Conservation (phyloP, 2,329 filamentous ascomycete genomes). For the Colletotrichum graminicola region DNA sequence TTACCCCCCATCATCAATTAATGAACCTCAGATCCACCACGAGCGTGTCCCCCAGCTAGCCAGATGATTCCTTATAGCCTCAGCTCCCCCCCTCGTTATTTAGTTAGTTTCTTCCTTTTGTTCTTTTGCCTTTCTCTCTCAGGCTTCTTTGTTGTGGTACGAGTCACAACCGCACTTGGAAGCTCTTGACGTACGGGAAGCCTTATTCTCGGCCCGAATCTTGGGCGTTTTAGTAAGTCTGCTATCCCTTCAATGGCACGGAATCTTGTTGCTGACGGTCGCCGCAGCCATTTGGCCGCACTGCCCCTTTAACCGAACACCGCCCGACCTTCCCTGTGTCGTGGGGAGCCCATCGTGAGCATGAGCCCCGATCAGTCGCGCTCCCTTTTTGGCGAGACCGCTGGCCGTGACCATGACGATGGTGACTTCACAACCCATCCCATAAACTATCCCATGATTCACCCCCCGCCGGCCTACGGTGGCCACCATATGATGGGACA, state of each 20-base stretch:
- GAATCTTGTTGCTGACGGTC: background rate
- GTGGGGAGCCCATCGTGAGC: background rate
- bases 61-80: too few relatives aligned
- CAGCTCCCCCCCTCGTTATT: too few relatives aligned
- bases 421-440: background rate
- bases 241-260: too few relatives aligned
- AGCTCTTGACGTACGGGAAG: too few relatives aligned
- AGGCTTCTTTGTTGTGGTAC: too few relatives aligned
- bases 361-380: slow-evolving; percentile 6
- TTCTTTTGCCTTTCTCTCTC: too few relatives aligned
- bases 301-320: background rate
- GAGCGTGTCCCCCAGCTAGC: background rate
- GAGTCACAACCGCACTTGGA: too few relatives aligned
- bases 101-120: too few relatives aligned
- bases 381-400: background rate
- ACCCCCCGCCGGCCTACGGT: background rate
- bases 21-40: background rate
- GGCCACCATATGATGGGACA: background rate
- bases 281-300: background rate
- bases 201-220: too few relatives aligned
- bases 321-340: background rate
- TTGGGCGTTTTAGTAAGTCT: too few relatives aligned
- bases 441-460: too few relatives aligned
- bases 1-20: too few relatives aligned
- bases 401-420: background rate